Percentiles rank a stretch among this genome's conserved stretches.
phyloP scores from a whole-genome alignment of 352 stramenopile species.

The Globisporangium mamillatum region DNA sequence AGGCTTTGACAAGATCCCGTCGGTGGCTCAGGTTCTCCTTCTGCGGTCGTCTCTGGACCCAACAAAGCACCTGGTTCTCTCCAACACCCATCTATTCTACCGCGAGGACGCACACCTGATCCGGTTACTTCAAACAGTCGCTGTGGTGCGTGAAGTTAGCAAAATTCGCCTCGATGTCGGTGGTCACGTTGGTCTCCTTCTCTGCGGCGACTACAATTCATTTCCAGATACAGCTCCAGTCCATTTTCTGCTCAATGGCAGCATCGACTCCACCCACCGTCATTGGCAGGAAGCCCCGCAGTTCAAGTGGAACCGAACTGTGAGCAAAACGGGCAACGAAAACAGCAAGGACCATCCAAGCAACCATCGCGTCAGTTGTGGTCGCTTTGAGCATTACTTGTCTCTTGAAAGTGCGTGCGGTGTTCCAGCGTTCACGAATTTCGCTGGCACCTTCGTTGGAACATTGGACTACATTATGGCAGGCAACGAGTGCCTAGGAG shows the following conservation, averaged over 20 bases:
- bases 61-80: constrained; percentile 36
- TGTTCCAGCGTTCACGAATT: constrained; percentile 73
- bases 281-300: constrained; percentile 50
- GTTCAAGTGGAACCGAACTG: constrained; percentile 44
- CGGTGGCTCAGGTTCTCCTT: constrained; percentile 56
- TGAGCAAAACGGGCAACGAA: neutral
- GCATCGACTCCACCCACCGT: constrained; percentile 40
- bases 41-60: constrained; percentile 32
- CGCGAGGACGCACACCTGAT: constrained; percentile 69
- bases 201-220: constrained; percentile 71
- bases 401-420: constrained; percentile 53
- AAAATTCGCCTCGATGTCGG: constrained; percentile 19
- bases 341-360: constrained; percentile 4
- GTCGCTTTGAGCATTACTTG: constrained; percentile 42
- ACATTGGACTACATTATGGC: constrained; percentile 78
- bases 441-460: constrained; percentile 53
- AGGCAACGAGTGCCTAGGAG: constrained; percentile 28
- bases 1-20: constrained; percentile 51
- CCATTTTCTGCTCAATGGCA: constrained; percentile 48
- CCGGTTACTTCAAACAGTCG: constrained; percentile 52
- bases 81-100: constrained; percentile 78
- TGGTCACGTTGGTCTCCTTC: constrained; percentile 36
- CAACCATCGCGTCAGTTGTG: constrained; percentile 16
- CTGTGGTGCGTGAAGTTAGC: constrained; percentile 39
- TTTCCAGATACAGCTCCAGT: constrained; percentile 44